Base-by-base conservation (phyloP, 305 asterid genomes). In the Fraxinus greggii region DNA sequence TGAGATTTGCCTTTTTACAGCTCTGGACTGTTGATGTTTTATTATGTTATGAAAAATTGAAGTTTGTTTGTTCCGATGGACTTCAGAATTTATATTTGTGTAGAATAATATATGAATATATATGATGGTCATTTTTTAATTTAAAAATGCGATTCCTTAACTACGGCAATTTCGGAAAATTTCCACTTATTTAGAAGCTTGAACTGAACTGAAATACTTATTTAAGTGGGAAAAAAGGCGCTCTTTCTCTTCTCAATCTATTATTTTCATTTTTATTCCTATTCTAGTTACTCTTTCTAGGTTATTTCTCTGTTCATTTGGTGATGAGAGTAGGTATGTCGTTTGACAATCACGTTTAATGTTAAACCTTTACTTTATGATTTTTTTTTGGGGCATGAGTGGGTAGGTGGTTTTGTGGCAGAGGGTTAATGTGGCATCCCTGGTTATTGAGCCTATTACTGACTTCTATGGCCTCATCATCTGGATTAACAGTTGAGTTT, bases 61-160 rank as follows among this genome's bases (percentile, higher is more conserved):
- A 72, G 42, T 77, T 79, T 63, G 51, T 9, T 72, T 24, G 15
- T 9, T 79, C 31, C 4, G 32, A 81, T 72, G 79, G 74, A 63
- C 72, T 26, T 63, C 13, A 24, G 72, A 63, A 24, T 24, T 63
- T 23, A 63, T 63, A 10, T 63, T 63, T 63, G 32, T 63, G 6
- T 63, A 63, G 31, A 21, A 24, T 9, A 24, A 24, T 24, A 21
- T 24, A 63, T 19, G 59, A 48, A 48, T 3, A 48, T 48, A 15
- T 15, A 28, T 10, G n/a, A 67, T 67, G 36, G 38, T 29, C 74
- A 28, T 67, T 19, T 23, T 61, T 23, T 7, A 61, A 21, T 61
- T 21, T 28, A 35, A 28, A 9, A 28, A 10, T 67, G 36, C 1
- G 74, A 26, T 12, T 67, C 19, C 7, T 26, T 12, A 28, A 12